These are phyloP conservation scores for Candida palmyrensis DNA, from an alignment of 805 yeast species.

Conservation along the genomic window DNA sequence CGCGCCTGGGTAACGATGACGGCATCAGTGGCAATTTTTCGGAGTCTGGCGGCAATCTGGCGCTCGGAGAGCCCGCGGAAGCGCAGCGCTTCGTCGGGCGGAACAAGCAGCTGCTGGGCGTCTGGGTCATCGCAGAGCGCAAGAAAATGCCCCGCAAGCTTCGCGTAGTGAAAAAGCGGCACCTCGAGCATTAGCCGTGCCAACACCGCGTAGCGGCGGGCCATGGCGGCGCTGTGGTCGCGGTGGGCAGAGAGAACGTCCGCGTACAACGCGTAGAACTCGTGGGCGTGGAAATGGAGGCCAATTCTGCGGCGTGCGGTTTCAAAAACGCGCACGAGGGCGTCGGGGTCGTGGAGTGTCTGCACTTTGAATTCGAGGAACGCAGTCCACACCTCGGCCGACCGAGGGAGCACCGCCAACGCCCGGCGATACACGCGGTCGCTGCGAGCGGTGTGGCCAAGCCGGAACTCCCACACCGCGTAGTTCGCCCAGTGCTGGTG, in stretches of 20 bases:
- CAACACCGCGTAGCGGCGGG: conserved; percentile 34
- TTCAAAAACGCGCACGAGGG: conserved; percentile 37
- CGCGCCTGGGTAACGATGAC: conserved; percentile 53
- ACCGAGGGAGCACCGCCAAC: conserved; percentile 35
- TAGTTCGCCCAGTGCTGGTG: conserved; percentile 56
- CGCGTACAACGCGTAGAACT: conserved; percentile 49
- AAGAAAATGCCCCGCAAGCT: conserved; percentile 37
- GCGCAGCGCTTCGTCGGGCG: conserved; percentile 8
- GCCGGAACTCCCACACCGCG: conserved; percentile 42
- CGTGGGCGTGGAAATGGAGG: conserved; percentile 44
- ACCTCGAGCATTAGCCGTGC: conserved; percentile 48
- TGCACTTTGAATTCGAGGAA: conserved; percentile 40
- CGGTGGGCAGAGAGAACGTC: conserved; percentile 32
- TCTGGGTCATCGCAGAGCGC: conserved; percentile 12
- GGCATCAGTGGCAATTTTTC: conserved; percentile 46
- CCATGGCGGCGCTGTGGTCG: conserved; percentile 14
- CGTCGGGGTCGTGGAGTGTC: conserved; percentile 22
- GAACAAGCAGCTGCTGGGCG: conserved; percentile 1
- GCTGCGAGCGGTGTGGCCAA: conserved; percentile 38
- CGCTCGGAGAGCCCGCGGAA: conserved; percentile 12
- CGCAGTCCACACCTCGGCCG: conserved; percentile 46
- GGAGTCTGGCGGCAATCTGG: conserved; percentile 25
- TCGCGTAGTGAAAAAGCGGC: conserved; percentile 50
- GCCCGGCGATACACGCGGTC: conserved; percentile 33
- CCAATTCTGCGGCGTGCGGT: conserved; percentile 47